Evolutionary conservation across 2,329 filamentous ascomycete genomes (phyloP).

Genomic region (Madurella fahalii): DNA sequence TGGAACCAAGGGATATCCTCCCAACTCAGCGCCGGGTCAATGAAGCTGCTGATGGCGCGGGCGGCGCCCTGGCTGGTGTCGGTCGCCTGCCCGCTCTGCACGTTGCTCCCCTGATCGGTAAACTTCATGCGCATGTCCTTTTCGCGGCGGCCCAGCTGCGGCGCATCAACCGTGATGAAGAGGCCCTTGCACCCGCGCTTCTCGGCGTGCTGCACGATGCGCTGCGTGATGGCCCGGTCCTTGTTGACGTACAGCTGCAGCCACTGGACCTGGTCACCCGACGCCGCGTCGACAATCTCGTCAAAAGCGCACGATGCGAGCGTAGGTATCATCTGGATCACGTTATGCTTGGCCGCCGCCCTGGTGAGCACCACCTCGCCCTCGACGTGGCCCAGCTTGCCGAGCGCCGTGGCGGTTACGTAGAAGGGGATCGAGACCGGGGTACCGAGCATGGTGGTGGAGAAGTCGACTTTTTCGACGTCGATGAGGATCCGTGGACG

Average conservation of each 20-base stretch:
- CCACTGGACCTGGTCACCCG: constrained; percentile 86
- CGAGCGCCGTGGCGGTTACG: constrained; percentile 90
- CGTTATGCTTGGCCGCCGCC: constrained; percentile 78
- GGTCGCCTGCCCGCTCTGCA: constrained; percentile 71
- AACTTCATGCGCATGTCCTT: constrained; percentile 98
- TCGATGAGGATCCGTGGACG: constrained; percentile 83
- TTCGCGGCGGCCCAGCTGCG: constrained; percentile 88
- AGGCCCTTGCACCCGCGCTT: constrained; percentile 86
- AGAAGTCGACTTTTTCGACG: constrained; percentile 80
- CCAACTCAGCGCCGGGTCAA: constrained; percentile 92
- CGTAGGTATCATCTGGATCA: constrained; percentile 98
- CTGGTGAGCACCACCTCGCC: constrained; percentile 89
- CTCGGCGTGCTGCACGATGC: constrained; percentile 90
- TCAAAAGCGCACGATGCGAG: constrained; percentile 96
- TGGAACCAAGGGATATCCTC: constrained; percentile 92
- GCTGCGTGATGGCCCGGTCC: constrained; percentile 82
- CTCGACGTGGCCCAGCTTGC: constrained; percentile 90
- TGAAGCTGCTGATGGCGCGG: constrained; percentile 91
- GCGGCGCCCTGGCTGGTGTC: constrained; percentile 91
- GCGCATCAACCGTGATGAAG: constrained; percentile 98
- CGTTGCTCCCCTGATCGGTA: constrained; percentile 73
- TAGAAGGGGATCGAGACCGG: constrained; percentile 87
- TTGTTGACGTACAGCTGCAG: constrained; percentile 97
- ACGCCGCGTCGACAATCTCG: constrained; percentile 84
- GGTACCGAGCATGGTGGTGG: constrained; percentile 89